Conservation (phyloP, 768 basidiomycete species). For the Leucocoprinus sp. region DNA sequence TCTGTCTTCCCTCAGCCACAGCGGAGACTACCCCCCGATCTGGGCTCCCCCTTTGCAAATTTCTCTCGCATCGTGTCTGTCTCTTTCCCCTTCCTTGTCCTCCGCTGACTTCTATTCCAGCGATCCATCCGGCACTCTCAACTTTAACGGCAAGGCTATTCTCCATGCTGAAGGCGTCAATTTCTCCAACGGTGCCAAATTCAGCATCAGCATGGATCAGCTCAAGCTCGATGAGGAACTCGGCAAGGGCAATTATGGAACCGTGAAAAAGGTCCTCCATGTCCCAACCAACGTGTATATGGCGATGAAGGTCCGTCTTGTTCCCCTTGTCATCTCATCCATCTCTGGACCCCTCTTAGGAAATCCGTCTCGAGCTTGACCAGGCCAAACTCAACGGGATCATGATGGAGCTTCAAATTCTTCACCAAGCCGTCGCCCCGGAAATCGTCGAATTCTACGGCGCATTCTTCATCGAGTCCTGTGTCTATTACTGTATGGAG, state of each 20-base stretch:
- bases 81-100: slow-evolving; percentile 10
- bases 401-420: slow-evolving; percentile 97
- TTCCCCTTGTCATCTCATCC: slow-evolving; percentile 5
- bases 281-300: slow-evolving; percentile 91
- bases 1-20: not conserved
- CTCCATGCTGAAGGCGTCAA: slow-evolving; percentile 78
- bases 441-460: slow-evolving; percentile 98
- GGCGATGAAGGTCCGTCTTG: slow-evolving; percentile 88
- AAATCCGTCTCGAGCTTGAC: slow-evolving; percentile 95
- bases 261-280: slow-evolving; percentile 92
- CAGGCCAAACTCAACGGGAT: slow-evolving; percentile 90
- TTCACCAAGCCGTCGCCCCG: slow-evolving; percentile 86
- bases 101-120: no score
- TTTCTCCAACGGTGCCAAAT: slow-evolving; percentile 86
- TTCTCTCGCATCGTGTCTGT: slow-evolving; percentile 92
- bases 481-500: slow-evolving; percentile 99
- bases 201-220: slow-evolving; percentile 92
- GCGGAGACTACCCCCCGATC: slow-evolving; percentile 20
- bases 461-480: slow-evolving; percentile 99
- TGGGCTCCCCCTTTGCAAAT: slow-evolving; percentile 80
- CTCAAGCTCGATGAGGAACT: slow-evolving; percentile 88
- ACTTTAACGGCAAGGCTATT: slow-evolving; percentile 89
- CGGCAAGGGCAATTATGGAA: slow-evolving; percentile 95
- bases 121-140: slow-evolving; percentile 93
- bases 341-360: slow-evolving; percentile 42